phyloP scores from a whole-genome alignment of 1,284 basidiomycete species.

The Puccinia triticina region DNA sequence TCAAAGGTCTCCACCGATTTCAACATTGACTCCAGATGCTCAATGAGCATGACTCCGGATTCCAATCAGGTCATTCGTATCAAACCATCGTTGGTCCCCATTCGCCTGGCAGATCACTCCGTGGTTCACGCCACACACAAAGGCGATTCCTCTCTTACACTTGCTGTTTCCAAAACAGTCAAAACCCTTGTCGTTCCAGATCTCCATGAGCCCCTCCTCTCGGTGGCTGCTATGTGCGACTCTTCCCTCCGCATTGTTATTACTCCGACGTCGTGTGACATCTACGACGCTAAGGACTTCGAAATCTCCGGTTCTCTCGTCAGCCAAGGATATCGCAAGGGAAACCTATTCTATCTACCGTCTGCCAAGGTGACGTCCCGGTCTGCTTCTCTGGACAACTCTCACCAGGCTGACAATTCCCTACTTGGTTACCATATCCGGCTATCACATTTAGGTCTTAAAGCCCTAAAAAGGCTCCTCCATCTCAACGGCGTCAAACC shows the following conservation, averaged over 20 bases:
- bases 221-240: no score
- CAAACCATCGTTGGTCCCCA: no score
- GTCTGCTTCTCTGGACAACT: neutral
- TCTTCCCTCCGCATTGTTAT: no score
- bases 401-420: neutral
- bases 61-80: neutral
- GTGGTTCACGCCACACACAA: no score
- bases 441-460: neutral
- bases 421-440: neutral
- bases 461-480: slow-evolving; percentile 13
- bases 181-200: neutral
- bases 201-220: no score
- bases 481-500: neutral
- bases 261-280: no score
- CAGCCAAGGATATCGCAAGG: neutral
- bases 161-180: neutral
- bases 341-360: neutral
- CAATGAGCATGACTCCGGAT: neutral
- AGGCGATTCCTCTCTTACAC: no score
- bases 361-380: neutral
- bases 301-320: neutral
- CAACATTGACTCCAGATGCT: neutral
- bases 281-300: neutral
- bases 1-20: no score
- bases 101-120: no score